Conservation (phyloP, 2,329 filamentous ascomycete species). For the Pezicula rhizophila region DNA sequence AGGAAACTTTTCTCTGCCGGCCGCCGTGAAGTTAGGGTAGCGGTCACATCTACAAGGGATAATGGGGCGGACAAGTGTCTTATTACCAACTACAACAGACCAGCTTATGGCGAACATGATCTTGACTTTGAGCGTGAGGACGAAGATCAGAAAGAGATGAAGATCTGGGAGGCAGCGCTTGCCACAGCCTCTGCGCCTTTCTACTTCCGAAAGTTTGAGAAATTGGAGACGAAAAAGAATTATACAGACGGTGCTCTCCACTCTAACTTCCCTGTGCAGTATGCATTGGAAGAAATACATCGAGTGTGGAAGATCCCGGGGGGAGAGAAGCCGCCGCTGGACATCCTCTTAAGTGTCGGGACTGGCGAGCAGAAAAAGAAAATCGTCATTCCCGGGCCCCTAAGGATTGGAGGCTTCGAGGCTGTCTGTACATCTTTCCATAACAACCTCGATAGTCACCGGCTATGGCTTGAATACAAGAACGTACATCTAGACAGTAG, state of each 20-base stretch:
- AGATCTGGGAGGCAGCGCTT: constrained; percentile 18
- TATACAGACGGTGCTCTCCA: constrained; percentile 7
- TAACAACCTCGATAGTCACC: constrained; percentile 5
- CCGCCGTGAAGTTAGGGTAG: constrained; percentile 3
- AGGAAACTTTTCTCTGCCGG: constrained; percentile 5
- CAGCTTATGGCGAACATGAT: constrained; percentile 1
- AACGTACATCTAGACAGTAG: neutral
- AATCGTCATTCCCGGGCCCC: constrained; percentile 2
- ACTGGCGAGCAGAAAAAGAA: constrained; percentile 6
- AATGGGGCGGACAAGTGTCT: constrained; percentile 4
- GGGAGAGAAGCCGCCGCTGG: constrained; percentile 4
- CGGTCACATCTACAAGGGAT: constrained; percentile 8
- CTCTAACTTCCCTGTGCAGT: constrained; percentile 6
- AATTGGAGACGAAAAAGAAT: constrained; percentile 9
- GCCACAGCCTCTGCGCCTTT: constrained; percentile 17
- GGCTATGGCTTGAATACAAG: constrained; percentile 3
- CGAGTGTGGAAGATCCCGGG: constrained; percentile 3
- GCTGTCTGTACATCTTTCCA: constrained; percentile 6
- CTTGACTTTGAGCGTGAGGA: constrained; percentile 13
- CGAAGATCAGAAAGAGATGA: constrained; percentile 11
- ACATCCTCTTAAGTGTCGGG: constrained; percentile 5
- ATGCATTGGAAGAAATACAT: constrained; percentile 3
- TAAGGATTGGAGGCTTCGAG: constrained; percentile 8
- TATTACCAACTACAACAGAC: constrained; percentile 8
- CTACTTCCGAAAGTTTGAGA: constrained; percentile 16